A percentile compares a stretch with the other conserved stretches of the same genome.
phyloP scores from a whole-genome alignment of 2,329 filamentous ascomycete species.

The Coleophoma eucalyptorum region DNA sequence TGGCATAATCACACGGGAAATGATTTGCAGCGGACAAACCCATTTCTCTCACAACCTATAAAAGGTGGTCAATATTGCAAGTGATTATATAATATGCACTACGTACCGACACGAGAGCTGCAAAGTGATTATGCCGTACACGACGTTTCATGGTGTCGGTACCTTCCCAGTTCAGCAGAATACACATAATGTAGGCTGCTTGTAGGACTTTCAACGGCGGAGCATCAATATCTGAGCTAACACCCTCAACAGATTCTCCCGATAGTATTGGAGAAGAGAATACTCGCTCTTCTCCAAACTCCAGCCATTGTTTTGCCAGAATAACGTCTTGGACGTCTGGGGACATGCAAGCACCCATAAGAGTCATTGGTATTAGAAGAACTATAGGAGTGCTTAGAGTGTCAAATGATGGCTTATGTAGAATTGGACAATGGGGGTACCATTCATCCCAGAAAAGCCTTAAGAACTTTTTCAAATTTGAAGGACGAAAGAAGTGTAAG shows the following conservation, averaged over 20 bases:
- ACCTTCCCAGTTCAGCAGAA: constrained; percentile 8
- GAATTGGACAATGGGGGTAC: constrained; percentile 5
- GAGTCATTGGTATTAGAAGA: constrained; percentile 4
- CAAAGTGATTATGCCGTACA: constrained; percentile 3
- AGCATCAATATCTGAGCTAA: neutral
- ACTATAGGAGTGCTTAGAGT: neutral
- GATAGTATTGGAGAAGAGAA: constrained; percentile 3
- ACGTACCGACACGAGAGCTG: constrained; percentile 4
- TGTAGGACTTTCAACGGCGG: constrained; percentile 3
- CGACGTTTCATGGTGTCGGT: constrained; percentile 3
- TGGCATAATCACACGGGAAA: neutral
- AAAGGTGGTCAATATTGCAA: neutral
- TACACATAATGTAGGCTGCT: constrained; percentile 7
- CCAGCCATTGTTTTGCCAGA: constrained; percentile 4
- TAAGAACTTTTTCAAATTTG: constrained; percentile 2
- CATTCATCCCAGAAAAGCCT: constrained; percentile 6
- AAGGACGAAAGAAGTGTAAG: constrained; percentile 4
- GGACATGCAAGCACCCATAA: constrained; percentile 7
- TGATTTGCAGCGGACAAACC: constrained; percentile 1
- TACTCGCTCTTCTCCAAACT: constrained; percentile 5
- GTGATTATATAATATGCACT: neutral
- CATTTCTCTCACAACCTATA: constrained; percentile 3
- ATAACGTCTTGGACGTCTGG: neutral
- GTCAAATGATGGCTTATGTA: constrained; percentile 7
- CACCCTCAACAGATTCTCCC: neutral